Base-by-base conservation (phyloP, 23 red algal species). In the Gracilaria gracilis region DNA sequence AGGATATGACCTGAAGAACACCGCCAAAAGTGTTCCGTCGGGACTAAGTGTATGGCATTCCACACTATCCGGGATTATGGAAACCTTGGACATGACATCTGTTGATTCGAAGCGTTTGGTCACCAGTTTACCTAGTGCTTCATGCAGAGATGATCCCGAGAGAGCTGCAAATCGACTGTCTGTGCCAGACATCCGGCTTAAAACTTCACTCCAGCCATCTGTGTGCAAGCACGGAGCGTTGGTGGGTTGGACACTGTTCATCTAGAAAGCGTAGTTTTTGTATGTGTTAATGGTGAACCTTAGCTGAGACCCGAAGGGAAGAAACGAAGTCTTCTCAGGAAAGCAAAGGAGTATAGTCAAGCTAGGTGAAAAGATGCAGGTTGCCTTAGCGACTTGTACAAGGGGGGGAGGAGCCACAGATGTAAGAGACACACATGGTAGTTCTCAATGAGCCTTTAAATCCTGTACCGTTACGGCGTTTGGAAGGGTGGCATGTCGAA, bases 11-110 rank as follows among this genome's bases (percentile, higher is more conserved):
- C 20, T 27, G 39, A 31, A 46, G n/a, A 46, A 77, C 9, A 49
- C 38, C 21, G 72, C 72, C 46, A 77, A 15, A 77, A 77, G 72
- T 7, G 72, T 50, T 50, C 72, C 72, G 25, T 77, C 72, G 38
- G 72, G 27, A 51, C 46, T 77, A 11, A 77, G 16, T 1, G 72
- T 12, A 77, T 29, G 27, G 21, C 50, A 77, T 77, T 27, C n/a
- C 31, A 49, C 46, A 33, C 31, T 2, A 51, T 77, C 72, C 0
- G 0, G 20, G 42, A 25, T 37, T 25, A 42, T 51, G 21, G 23
- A 25, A 21, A 77, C 39, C 39, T 49, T 51, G 1, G 40, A 51
- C 23, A 50, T 49, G 39, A 49, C 6, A 33, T 25, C 27, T 9
- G 9, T 50, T 0, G 40, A 20, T 13, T 77, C 27, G 7, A 31